These are phyloP conservation scores for Sonneratia alba DNA, from an alignment of 345 rosid genomes.

Conservation along the genomic window DNA sequence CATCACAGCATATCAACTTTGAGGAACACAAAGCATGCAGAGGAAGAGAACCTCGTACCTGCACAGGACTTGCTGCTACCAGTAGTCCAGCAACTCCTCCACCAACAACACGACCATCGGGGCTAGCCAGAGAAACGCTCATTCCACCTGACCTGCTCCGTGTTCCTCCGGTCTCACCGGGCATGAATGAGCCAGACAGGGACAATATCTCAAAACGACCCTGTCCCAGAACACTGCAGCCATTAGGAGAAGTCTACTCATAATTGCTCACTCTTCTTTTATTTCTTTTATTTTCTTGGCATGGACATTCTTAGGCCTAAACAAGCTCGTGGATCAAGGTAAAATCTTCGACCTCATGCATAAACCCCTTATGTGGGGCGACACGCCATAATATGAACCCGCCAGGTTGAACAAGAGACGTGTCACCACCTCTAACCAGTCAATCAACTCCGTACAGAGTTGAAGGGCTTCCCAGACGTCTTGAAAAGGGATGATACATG, in stretches of 20 bases:
- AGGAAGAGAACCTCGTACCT: conserved; percentile 30
- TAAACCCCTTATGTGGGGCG: no score
- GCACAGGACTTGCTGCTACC: conserved; percentile 92
- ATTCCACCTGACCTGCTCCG: conserved; percentile 95
- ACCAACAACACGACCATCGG: conserved; percentile 93
- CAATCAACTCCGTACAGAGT: neutral
- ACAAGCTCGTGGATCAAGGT: neutral
- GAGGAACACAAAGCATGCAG: neutral
- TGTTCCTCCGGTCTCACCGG: conserved; percentile 69
- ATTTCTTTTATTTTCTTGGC: neutral
- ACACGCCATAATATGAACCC: neutral
- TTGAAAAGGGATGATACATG: neutral
- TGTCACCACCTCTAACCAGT: neutral
- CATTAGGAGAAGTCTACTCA: neutral
- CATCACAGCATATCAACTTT: neutral
- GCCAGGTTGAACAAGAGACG: neutral
- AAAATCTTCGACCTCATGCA: neutral
- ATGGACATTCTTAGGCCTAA: neutral
- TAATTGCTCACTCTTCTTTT: neutral
- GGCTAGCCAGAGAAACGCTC: conserved; percentile 88
- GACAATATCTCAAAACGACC: conserved; percentile 97
- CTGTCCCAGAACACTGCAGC: conserved; percentile 25
- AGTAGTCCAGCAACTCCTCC: conserved; percentile 92
- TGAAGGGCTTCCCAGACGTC: neutral
- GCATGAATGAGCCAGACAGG: conserved; percentile 96